Evolutionary conservation across 202 grass and related monocot species (phyloP), one percentile per base, ranked within the genome.

Genomic region (Hordeum pubiflorum): DNA sequence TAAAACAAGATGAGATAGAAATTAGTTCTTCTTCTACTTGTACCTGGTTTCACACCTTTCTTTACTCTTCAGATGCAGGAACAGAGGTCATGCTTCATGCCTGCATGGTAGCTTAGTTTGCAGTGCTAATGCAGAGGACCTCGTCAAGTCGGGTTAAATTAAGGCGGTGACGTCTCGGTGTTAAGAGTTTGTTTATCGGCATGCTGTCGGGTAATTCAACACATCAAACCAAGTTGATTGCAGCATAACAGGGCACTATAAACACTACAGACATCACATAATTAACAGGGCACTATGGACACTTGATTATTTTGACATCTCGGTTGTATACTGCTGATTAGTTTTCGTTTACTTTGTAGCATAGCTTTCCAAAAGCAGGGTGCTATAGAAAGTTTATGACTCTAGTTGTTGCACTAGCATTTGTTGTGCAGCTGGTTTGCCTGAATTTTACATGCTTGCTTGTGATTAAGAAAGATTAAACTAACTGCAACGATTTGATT

Each of bases 31-130:
- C 11, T 54, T n/a, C 40, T 72, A 60, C 1, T 22, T 65, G 55
- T 43, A 2, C 62, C 26, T 62, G 23, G 46, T 46, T 72, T 6
- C 55, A 22, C 9, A 58, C 20, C 29, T 66, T 63, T 65, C 27
- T 29, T 29, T 29, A 29, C 27, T 84, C 54, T 69, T 79, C 64
- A 71, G 58, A 89, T 78, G 18, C 22, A 29, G 13, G 40, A 23
- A 90, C 88, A 90, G 31, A 57, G 61, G 84, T 90, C 88, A 69
- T 86, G 58, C 58, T 82, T 90, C 88, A 66, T 87, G 61, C 54
- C 79, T 67, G 41, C 69, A 86, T 72, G 48, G 36, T 65, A 81
- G 75, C 36, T 72, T 83, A 24, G 0, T 3, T 72, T 17, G 1
- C 31, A 32, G 23, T 52, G 73, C 81, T 79, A 67, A 64, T 77